A percentile compares a stretch with the other conserved stretches of the same genome.
Conservation (phyloP, 2,329 filamentous ascomycete genomes). For the Botrytis hyacinthi region DNA sequence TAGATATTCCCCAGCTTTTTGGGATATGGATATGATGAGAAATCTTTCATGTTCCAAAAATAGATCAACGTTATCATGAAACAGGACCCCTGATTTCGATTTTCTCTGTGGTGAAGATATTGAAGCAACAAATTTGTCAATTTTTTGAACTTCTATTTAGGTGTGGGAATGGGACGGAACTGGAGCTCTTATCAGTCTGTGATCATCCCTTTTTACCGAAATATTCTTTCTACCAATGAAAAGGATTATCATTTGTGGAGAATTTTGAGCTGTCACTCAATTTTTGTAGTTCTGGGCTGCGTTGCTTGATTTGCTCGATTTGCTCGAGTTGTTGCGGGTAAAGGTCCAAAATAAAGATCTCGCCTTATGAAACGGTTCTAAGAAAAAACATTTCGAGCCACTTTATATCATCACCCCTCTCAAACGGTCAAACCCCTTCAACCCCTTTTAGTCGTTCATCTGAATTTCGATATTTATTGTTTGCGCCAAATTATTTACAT, state of each 20-base stretch:
- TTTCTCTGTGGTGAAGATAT: background rate
- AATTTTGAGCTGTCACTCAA: background rate
- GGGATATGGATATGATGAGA: background rate
- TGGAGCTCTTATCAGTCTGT: background rate
- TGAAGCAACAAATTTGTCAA: background rate
- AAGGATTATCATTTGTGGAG: background rate
- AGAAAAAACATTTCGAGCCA: background rate
- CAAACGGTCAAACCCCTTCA: background rate
- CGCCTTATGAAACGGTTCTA: conserved; percentile 4
- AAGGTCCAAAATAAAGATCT: background rate
- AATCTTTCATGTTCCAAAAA: background rate
- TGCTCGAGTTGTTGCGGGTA: background rate
- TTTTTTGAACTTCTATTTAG: background rate
- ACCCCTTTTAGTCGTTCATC: background rate
- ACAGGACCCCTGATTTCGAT: background rate
- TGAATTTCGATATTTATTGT: background rate
- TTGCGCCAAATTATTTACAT: background rate
- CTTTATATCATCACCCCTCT: background rate
- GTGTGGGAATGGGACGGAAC: background rate
- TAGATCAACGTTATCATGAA: background rate
- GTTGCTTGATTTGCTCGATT: background rate
- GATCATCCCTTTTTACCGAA: background rate
- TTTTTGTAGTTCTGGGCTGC: background rate
- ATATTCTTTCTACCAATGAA: background rate
- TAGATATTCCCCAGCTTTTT: background rate